Conservation (phyloP, 805 yeast species). For the Barnettozyma wickerhamii region DNA sequence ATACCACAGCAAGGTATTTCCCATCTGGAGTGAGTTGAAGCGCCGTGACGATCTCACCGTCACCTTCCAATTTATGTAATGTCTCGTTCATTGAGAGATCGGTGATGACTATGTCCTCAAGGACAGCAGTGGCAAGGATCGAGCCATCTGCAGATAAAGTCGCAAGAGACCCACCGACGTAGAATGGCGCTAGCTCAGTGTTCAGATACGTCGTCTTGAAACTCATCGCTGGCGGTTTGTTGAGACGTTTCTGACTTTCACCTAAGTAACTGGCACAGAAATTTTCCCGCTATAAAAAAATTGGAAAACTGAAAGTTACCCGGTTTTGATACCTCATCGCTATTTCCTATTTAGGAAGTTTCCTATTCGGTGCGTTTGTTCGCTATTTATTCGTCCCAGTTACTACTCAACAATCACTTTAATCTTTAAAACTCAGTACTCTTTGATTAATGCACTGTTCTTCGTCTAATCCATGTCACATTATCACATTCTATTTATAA, state of each 20-base stretch:
- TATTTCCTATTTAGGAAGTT: not conserved
- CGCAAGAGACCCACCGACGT: conserved; percentile 79
- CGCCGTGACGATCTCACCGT: conserved; percentile 77
- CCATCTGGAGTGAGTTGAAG: conserved; percentile 78
- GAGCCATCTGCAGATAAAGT: conserved; percentile 58
- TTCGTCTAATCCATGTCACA: no score
- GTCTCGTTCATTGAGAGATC: conserved; percentile 54
- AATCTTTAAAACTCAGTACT: no score
- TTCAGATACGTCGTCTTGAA: conserved; percentile 30
- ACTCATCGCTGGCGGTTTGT: no score
- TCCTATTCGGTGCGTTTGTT: not conserved
- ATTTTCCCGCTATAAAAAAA: not conserved
- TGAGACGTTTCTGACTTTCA: not conserved
- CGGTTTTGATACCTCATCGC: conserved; percentile 1
- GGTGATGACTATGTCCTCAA: conserved; percentile 72
- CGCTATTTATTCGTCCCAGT: no score
- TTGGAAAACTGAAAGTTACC: not conserved
- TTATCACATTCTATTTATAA: conserved; percentile 1
- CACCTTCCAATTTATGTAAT: conserved; percentile 69
- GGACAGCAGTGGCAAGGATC: conserved; percentile 71
- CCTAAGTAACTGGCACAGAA: not conserved
- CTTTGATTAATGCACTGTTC: no score
- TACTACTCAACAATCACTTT: no score
- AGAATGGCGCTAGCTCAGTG: conserved; percentile 68
- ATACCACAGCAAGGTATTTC: conserved; percentile 58